Base-by-base conservation (phyloP, 768 basidiomycete species). In the Boletus rubroflammeus region DNA sequence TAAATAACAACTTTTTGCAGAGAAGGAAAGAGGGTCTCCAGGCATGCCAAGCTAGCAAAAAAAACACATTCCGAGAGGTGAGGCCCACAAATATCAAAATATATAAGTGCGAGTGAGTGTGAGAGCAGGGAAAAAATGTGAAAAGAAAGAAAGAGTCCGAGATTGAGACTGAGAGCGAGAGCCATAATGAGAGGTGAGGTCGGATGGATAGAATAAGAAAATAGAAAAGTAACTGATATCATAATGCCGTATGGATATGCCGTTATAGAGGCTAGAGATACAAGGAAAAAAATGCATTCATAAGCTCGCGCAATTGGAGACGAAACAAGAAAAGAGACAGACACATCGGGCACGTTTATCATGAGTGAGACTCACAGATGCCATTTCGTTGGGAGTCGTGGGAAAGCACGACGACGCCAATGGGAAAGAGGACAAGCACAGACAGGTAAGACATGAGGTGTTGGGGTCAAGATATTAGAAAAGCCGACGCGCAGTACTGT, bases 351-450 rank as follows among this genome's bases (percentile, higher is more conserved):
- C 45, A 47, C 46, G 48, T 36, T 35, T 14, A 36, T 53, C 50
- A n/a, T 6, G 21, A 14, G 17, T 31, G 47, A 49, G 40, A 70
- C 68, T 63, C 62, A 66, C 63, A 55, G 39, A 42, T 56, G 19
- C 17, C 17, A 53, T 25, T 49, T 25, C 11, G 17, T 32, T 29
- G 28, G 21, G n/a, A 32, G 26, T 21, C 23, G 29, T 31, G 4
- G 40, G 38, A 26, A 21, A 35, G 11, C 28, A 34, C 14, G 42
- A 54, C 25, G 41, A 41, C 15, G 21, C 29, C 44, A 17, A 7
- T 26, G 47, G 3, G 4, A 46, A 15, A 15, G n/a, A 15, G 31
- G 14, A 29, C 29, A 43, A 32, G 23, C 26, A 40, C 15, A 39
- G 17, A 35, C 26, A 42, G 38, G 17, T 1, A 36, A 9, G 28